Base-by-base conservation (phyloP, 345 rosid species). In the Corchorus capsularis region DNA sequence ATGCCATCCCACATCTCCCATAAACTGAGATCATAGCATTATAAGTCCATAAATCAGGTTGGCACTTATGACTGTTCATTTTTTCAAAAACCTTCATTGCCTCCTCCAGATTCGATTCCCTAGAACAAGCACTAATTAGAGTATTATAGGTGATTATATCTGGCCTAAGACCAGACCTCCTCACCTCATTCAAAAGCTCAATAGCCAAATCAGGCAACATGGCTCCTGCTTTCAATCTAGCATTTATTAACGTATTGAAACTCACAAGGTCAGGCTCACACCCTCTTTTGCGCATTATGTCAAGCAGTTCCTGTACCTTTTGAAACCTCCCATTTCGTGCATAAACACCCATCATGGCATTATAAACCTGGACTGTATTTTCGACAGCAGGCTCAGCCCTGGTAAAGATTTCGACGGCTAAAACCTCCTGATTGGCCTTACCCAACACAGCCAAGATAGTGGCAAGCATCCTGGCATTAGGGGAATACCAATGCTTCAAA, bases 311-410 rank as follows among this genome's bases (percentile, higher is more conserved):
- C 63, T 85, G 94, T 54, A 89, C 94, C 80, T 91, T 83, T 5
- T 73, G 70, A 71, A 93, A 92, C 83, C 82, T 83, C 16, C 96
- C 97, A 46, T 78, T 82, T 63, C 99, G 86, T 0, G 98, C 94
- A 77, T 93, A 93, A 66, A 93, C 98, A 4, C 94, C 97, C 97
- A 93, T 96, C 96, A 93, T 92, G 35, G 98, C 96, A 76, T 96
- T 93, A 71, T 93, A 96, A 4, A 96, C 98, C 81, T 96, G 98
- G 49, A 93, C 94, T 4, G 88, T 89, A 55, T 86, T 87, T 4
- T 91, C 98, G 2, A 86, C 89, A 0, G 92, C 67, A 9, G 89
- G 71, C 82, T 89, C 90, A 0, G 87, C 90, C 52, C 98, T 80
- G 16, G 79, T 69, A 81, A 96, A 96, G 49, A 93, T 87, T 87